Evolutionary conservation across 768 basidiomycete genomes (phyloP).

Genomic region (Phanerochaete carnosa): DNA sequence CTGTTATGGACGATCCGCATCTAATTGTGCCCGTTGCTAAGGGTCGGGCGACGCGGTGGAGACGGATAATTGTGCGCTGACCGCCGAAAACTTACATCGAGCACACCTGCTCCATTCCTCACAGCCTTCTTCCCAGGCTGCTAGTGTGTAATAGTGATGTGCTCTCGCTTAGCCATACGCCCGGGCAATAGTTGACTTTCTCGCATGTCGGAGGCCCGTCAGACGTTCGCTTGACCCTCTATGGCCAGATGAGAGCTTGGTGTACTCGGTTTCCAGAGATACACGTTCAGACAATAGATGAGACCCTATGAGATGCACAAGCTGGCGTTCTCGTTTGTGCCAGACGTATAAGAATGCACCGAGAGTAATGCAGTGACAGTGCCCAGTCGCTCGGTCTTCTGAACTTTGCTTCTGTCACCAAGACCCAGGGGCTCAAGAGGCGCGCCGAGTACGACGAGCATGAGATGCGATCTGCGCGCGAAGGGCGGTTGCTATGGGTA

Average conservation of each 20-base stretch:
- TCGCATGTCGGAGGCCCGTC: not conserved
- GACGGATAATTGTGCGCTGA: not conserved
- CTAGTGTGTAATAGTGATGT: not conserved
- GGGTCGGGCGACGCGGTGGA: not conserved
- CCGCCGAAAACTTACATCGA: not conserved
- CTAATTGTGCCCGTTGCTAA: not conserved
- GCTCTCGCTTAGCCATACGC: not conserved
- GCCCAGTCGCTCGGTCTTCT: not conserved
- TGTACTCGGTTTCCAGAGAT: not conserved
- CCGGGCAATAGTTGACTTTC: not conserved
- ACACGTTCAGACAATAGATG: not conserved
- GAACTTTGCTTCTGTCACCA: not conserved
- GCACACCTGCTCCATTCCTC: not conserved
- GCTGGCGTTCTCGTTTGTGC: not conserved
- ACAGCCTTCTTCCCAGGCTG: not conserved
- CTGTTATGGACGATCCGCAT: no score
- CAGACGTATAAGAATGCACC: not conserved
- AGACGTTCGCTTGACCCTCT: not conserved
- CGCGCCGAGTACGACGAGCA: not conserved
- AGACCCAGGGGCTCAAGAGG: not conserved
- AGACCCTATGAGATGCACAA: not conserved
- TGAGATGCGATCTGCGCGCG: not conserved
- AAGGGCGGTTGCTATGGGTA: slow-evolving; percentile 11
- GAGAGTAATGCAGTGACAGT: not conserved
- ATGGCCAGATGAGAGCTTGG: not conserved